Conservation (phyloP, 306 rosid genomes). For the Dryas octopetala region DNA sequence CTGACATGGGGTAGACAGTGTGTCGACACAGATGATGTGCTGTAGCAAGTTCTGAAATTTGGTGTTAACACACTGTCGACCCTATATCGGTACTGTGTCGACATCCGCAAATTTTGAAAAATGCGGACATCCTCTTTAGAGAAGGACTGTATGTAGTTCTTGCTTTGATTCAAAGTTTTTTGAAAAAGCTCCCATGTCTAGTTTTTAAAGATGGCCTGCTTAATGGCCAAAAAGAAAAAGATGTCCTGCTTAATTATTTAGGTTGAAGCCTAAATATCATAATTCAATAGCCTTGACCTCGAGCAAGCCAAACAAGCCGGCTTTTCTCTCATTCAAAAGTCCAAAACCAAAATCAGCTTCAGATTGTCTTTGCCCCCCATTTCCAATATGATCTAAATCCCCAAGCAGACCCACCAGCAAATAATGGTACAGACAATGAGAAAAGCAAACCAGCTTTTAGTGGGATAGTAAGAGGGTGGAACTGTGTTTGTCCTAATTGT, state of each 20-base stretch:
- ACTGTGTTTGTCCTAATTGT: conserved; percentile 33
- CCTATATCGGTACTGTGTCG: too few relatives aligned
- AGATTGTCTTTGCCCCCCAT: conserved; percentile 59
- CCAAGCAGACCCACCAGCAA: conserved; percentile 45
- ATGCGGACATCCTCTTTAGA: too few relatives aligned
- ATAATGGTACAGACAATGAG: conserved; percentile 38
- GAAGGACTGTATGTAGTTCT: neutral
- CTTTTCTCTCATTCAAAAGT: conserved; percentile 27
- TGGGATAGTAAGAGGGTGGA: conserved; percentile 39
- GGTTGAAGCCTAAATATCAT: neutral
- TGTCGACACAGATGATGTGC: too few relatives aligned
- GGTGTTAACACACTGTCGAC: too few relatives aligned
- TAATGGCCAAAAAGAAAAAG: too few relatives aligned
- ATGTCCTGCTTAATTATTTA: neutral
- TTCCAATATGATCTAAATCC: conserved; percentile 33
- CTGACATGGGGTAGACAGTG: too few relatives aligned
- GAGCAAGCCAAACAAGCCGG: conserved; percentile 6
- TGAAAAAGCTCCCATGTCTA: conserved; percentile 10
- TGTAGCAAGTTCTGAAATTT: too few relatives aligned
- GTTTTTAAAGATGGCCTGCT: neutral
- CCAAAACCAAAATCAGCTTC: conserved; percentile 45
- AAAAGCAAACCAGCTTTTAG: conserved; percentile 30
- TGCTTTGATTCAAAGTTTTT: neutral
- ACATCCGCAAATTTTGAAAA: too few relatives aligned
- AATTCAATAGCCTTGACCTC: too few relatives aligned